Conservation (phyloP, 2,329 filamentous ascomycete species). For the Eutypella sp. region DNA sequence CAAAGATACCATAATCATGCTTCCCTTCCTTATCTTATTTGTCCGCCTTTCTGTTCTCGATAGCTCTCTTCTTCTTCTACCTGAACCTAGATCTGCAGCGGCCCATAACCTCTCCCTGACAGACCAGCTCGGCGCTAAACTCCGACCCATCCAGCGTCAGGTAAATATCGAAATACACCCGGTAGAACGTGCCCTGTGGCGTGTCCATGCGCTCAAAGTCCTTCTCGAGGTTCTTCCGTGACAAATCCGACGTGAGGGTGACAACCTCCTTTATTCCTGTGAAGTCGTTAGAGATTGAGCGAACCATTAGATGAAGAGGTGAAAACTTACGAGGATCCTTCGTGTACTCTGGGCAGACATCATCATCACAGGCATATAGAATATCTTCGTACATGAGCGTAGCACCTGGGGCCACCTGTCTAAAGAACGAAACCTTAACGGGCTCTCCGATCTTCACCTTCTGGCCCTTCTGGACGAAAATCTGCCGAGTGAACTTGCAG, state of each 20-base stretch:
- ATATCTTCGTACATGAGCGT: conserved; percentile 99
- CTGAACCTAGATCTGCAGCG: conserved; percentile 87
- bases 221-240: conserved; percentile 96
- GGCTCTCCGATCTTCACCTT: conserved; percentile 99
- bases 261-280: conserved; percentile 98
- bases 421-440: conserved; percentile 97
- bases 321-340: conserved; percentile 95
- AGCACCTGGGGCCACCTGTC: conserved; percentile 92
- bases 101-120: conserved; percentile 98
- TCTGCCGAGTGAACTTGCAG: conserved; percentile 97
- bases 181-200: conserved; percentile 92
- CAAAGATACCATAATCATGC: too few species aligned
- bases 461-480: conserved; percentile 97
- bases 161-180: conserved; percentile 75
- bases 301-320: not conserved
- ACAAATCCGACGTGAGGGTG: conserved; percentile 92
- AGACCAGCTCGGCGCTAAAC: conserved; percentile 98
- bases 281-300: conserved; percentile 22
- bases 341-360: conserved; percentile 96
- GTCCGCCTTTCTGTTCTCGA: too few species aligned
- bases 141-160: conserved; percentile 95
- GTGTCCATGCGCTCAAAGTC: conserved; percentile 99
- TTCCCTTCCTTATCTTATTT: too few species aligned
- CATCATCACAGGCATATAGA: conserved; percentile 93
- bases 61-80: too few species aligned